A percentile compares a stretch with the other conserved stretches of the same genome.
These are phyloP conservation scores for Leccinellum rugosiceps DNA, from an alignment of 768 basidiomycete species.

Conservation along the genomic window DNA sequence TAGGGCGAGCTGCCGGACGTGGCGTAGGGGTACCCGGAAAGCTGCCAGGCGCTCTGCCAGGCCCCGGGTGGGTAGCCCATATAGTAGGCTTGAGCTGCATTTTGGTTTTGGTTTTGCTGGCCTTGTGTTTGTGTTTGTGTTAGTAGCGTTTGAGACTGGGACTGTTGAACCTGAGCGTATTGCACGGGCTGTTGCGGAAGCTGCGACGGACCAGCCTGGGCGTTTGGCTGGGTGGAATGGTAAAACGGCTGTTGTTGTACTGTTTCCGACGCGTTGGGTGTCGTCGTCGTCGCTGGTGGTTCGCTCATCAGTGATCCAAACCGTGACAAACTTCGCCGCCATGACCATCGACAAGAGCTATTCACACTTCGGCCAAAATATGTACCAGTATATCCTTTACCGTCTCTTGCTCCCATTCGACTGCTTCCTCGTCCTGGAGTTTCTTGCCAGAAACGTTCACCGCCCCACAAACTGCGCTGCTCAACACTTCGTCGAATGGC, in stretches of 20 bases:
- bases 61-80: conserved; percentile 32
- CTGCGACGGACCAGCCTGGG: conserved; percentile 18
- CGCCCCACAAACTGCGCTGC: conserved; percentile 60
- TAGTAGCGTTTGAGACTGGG: conserved; percentile 15
- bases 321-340: background rate
- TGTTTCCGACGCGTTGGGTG: conserved; percentile 13
- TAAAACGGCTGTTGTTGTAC: conserved; percentile 7
- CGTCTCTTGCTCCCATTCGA: conserved; percentile 43
- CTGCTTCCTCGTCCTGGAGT: conserved; percentile 11
- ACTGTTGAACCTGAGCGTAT: conserved; percentile 21
- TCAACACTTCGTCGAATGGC: conserved; percentile 66
- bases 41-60: conserved; percentile 35
- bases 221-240: conserved; percentile 12
- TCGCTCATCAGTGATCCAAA: conserved; percentile 35
- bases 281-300: conserved; percentile 39
- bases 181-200: conserved; percentile 8
- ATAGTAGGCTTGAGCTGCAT: conserved; percentile 29
- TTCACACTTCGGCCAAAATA: conserved; percentile 50
- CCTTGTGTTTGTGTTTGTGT: conserved; percentile 15
- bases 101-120: conserved; percentile 30
- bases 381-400: conserved; percentile 66
- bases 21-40: conserved; percentile 32
- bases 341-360: background rate
- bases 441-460: conserved; percentile 22
- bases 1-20: conserved; percentile 29